These are phyloP conservation scores for Drechslerella coelobrocha DNA, from an alignment of 2,329 filamentous ascomycete genomes.

Conservation along the genomic window DNA sequence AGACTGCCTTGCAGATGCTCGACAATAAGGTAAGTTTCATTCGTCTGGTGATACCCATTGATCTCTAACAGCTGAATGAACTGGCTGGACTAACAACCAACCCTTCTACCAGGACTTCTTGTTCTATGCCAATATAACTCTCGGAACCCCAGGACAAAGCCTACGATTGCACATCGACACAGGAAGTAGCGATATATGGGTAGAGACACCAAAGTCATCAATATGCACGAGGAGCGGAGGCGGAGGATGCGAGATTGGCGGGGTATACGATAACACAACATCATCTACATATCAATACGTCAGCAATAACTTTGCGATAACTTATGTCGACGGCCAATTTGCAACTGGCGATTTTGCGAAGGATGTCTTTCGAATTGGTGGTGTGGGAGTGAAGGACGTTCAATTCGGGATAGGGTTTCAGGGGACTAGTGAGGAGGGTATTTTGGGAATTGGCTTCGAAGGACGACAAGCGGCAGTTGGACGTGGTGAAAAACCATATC, in stretches of 20 bases:
- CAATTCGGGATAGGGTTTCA: constrained; percentile 58
- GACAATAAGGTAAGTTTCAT: constrained; percentile 53
- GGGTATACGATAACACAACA: constrained; percentile 51
- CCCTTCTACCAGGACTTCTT: constrained; percentile 52
- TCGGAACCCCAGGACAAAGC: constrained; percentile 67
- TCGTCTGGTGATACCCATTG: background rate
- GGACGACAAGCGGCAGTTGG: constrained; percentile 54
- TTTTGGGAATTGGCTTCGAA: constrained; percentile 60
- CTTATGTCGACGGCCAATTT: constrained; percentile 58
- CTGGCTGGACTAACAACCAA: constrained; percentile 30
- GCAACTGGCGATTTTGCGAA: constrained; percentile 58
- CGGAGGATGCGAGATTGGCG: constrained; percentile 50
- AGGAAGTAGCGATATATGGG: constrained; percentile 70
- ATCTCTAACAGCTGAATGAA: background rate
- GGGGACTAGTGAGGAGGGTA: constrained; percentile 64
- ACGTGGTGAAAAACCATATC: constrained; percentile 59
- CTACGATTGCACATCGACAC: constrained; percentile 68
- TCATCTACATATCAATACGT: constrained; percentile 54
- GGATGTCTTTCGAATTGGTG: constrained; percentile 57
- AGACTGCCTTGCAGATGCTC: constrained; percentile 52
- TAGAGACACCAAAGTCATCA: constrained; percentile 56
- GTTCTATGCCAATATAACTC: constrained; percentile 66
- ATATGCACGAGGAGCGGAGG: constrained; percentile 44
- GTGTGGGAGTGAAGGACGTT: constrained; percentile 56
- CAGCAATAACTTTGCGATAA: constrained; percentile 56